Base-by-base conservation (phyloP, 2,329 filamentous ascomycete genomes). In the Arthrobotrys iridis region DNA sequence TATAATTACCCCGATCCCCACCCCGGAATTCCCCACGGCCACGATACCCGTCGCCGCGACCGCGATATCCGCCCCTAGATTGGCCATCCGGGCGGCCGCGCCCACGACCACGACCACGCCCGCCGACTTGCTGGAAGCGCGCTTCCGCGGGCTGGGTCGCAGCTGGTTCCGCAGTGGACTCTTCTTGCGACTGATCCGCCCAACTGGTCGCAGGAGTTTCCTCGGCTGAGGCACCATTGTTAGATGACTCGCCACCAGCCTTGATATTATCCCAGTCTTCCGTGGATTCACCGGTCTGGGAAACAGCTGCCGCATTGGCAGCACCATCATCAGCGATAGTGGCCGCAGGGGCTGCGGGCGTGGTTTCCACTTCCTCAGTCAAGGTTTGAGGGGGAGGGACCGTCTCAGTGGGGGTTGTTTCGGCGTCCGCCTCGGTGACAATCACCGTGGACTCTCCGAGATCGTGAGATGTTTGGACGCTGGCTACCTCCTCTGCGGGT, bases 401-500 rank as follows among this genome's bases (percentile, higher is more conserved):
- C 7, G 48, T 45, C 18, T 68, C 72, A 15, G 26, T 20, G 4
- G 43, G 15, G n/a, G 22, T 33, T 8, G 52, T 13, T 1, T 78
- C 71, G 77, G 77, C 63, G 24, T 81, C 80, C 1, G 77, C 60
- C 60, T 82, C 83, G 18, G 48, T 58, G 20, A 62, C 76, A 62
- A 76, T 82, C 81, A 71, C 80, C 78, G 20, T 83, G 81, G 33
- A 52, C 28, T 79, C 77, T 13, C 80, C 79, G 30, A 78, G 66
- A 15, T 59, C 45, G 15, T 67, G 40, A 11, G 68, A 65, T 35
- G 59, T 50, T 20, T 66, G 70, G 6, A 78, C 77, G 57, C 81
- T 81, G 7, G 81, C 80, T 55, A 80, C 72, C 73, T 84, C 82
- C 45, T 82, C 83, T 7, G 84, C 83, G n/a, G 84, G 82, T 46